A percentile compares a stretch with the other conserved stretches of the same genome.
phyloP scores from a whole-genome alignment of 2,329 filamentous ascomycete genomes.

The Sporothrix inflata region DNA sequence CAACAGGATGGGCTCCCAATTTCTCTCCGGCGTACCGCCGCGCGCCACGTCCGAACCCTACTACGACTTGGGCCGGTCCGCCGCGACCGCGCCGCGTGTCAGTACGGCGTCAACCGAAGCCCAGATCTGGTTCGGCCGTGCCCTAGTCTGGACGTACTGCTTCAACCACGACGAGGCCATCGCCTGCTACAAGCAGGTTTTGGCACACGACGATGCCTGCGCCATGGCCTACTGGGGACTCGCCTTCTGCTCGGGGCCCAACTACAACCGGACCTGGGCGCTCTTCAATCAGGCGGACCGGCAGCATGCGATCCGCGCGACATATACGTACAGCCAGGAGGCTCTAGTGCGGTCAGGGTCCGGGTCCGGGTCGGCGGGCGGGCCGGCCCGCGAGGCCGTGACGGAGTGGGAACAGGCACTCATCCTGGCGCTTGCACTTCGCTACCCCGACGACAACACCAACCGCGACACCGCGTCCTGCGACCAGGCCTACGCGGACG shows the following conservation, averaged over 20 bases:
- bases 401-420: slow-evolving; percentile 25
- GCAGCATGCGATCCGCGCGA: slow-evolving; percentile 5
- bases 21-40: slow-evolving; percentile 5
- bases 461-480: slow-evolving; percentile 18
- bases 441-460: slow-evolving; percentile 21
- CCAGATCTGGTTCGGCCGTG: slow-evolving; percentile 71
- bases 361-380: neutral
- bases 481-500: slow-evolving; percentile 19
- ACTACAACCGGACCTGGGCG: slow-evolving; percentile 78
- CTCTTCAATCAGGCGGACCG: slow-evolving; percentile 68
- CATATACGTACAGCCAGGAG: slow-evolving; percentile 6
- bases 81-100: neutral
- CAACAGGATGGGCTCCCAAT: slow-evolving; percentile 20
- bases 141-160: slow-evolving; percentile 72
- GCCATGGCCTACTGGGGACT: slow-evolving; percentile 71
- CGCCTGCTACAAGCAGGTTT: slow-evolving; percentile 65
- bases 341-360: neutral
- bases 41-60: slow-evolving; percentile 24
- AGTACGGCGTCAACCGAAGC: slow-evolving; percentile 22
- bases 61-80: slow-evolving; percentile 25
- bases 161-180: slow-evolving; percentile 77
- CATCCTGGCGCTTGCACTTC: slow-evolving; percentile 15
- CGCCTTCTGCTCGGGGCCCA: slow-evolving; percentile 72
- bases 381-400: neutral
- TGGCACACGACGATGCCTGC: slow-evolving; percentile 56